Percentiles rank a stretch among this genome's conserved stretches.
Conservation (phyloP, 371 early-diverging fungal species). For the Rhizopus sp. region DNA sequence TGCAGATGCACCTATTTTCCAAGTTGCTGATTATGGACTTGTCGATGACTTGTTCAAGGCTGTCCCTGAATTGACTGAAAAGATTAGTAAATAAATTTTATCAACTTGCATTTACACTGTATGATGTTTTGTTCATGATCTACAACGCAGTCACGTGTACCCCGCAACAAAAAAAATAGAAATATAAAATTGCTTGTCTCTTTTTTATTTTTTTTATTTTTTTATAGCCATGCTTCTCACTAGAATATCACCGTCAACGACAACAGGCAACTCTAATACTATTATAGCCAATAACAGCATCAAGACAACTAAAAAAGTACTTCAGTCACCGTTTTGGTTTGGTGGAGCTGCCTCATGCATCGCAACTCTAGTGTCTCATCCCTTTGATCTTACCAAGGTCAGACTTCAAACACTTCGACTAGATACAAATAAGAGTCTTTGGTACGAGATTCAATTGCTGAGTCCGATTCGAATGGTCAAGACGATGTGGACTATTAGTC, state of each 20-base stretch:
- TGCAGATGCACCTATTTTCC: constrained; percentile 98
- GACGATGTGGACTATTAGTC: constrained; percentile 43
- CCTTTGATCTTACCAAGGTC: constrained; percentile 77
- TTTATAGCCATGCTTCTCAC: not conserved
- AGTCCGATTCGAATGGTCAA: constrained; percentile 44
- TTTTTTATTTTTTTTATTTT: constrained; percentile 1
- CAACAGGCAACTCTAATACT: not conserved
- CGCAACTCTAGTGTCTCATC: constrained; percentile 72
- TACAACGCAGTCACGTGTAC: constrained; percentile 2
- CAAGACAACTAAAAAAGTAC: constrained; percentile 2
- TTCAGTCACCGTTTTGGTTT: constrained; percentile 59
- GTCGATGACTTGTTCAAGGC: constrained; percentile 95
- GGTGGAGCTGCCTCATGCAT: constrained; percentile 63
- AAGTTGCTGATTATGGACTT: constrained; percentile 96
- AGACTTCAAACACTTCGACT: constrained; percentile 64
- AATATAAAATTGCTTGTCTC: constrained; percentile 1
- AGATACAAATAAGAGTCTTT: constrained; percentile 16
- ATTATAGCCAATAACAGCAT: not conserved
- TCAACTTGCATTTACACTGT: not conserved
- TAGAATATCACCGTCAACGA: not conserved
- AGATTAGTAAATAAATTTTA: constrained; percentile 41
- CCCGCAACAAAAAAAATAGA: constrained; percentile 5
- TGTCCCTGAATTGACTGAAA: constrained; percentile 93
- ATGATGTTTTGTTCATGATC: not conserved
- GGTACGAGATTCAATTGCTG: constrained; percentile 32